Evolutionary conservation across 1,284 basidiomycete genomes (phyloP), one percentile per base, ranked within the genome.

Genomic region (Filobasidium uniguttulatum): DNA sequence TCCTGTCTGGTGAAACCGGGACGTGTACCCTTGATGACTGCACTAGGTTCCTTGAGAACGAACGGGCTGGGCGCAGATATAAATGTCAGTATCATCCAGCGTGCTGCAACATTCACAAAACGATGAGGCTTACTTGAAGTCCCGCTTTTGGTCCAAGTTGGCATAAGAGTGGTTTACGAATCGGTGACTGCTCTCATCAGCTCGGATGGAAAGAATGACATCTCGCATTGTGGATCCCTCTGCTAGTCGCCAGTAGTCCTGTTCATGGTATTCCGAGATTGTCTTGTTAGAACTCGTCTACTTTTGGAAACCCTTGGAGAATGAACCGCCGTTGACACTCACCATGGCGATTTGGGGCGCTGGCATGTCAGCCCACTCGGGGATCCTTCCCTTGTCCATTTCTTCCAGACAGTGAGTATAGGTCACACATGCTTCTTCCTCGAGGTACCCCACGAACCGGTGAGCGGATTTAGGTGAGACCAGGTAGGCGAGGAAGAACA

Each of bases 151-250:
- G 57, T 87, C 73, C 44, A 96, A 73, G 66, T 88, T 89, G 9
- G 88, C 89, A 20, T 94, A 72, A 53, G 83, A 86, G 70, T 94
- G 89, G 68, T 94, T 91, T 55, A 89, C 86, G 60, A 88, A 93
- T 50, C 90, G 76, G 62, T 96, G 90, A 0, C 85, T 88, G 2
- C 83, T 80, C 66, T 97, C 93, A 67, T 98, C 93, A 12, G 87
- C 88, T 48, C 85, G 77, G 17, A 98, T 85, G 14, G 86, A 88
- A 59, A 85, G 83, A 50, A 96, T 74, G 43, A 96, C 83, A 60
- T 96, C 91, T 22, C 86, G 72, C 54, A 96, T 71, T 59, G 78
- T 87, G 0, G 89, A 83, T 58, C 82, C 73, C 2, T 75, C 64
- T 1, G 71, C 65, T 30, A 94, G 74, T 48, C 88, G 81, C 90